Percentiles rank a stretch among this genome's conserved stretches.
These are phyloP conservation scores for Pseudogymnoascus sp. DNA, from an alignment of 2,329 filamentous ascomycete genomes.

Conservation along the genomic window DNA sequence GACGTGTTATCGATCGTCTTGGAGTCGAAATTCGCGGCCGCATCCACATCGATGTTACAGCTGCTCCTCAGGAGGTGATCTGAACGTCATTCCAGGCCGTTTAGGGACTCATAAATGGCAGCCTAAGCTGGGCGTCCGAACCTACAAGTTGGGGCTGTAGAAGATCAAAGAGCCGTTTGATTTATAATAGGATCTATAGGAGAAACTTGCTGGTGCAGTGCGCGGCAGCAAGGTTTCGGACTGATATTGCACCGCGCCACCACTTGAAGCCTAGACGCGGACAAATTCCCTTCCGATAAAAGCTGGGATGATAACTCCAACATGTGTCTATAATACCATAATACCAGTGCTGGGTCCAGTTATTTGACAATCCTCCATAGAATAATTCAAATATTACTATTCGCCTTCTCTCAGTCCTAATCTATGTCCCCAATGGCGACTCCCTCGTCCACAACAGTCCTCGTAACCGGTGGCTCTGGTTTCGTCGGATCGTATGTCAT, in stretches of 20 bases:
- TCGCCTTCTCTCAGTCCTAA: not conserved
- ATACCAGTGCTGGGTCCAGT: not conserved
- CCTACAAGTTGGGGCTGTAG: conserved; percentile 4
- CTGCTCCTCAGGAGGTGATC: too few relatives aligned
- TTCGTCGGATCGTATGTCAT: conserved; percentile 26
- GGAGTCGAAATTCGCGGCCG: too few relatives aligned
- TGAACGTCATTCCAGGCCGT: conserved; percentile 21
- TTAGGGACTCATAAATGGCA: conserved; percentile 22
- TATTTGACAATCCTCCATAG: not conserved
- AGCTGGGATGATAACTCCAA: not conserved
- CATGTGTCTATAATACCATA: not conserved
- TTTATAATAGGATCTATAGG: too few relatives aligned
- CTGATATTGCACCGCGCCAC: not conserved
- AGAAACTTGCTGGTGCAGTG: too few relatives aligned
- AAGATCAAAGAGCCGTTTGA: too few relatives aligned
- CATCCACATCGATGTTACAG: too few relatives aligned
- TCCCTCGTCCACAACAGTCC: conserved; percentile 14
- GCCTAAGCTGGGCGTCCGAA: conserved; percentile 21
- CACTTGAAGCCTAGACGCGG: not conserved
- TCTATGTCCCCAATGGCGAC: not conserved
- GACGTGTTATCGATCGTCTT: too few relatives aligned
- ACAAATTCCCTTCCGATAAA: not conserved
- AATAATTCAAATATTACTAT: not conserved
- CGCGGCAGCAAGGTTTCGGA: not conserved
- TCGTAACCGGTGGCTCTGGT: conserved; percentile 27